A percentile compares a stretch with the other conserved stretches of the same genome.
Evolutionary conservation across 441 rosid species (phyloP).

Genomic region (Aleurites moluccanus): DNA sequence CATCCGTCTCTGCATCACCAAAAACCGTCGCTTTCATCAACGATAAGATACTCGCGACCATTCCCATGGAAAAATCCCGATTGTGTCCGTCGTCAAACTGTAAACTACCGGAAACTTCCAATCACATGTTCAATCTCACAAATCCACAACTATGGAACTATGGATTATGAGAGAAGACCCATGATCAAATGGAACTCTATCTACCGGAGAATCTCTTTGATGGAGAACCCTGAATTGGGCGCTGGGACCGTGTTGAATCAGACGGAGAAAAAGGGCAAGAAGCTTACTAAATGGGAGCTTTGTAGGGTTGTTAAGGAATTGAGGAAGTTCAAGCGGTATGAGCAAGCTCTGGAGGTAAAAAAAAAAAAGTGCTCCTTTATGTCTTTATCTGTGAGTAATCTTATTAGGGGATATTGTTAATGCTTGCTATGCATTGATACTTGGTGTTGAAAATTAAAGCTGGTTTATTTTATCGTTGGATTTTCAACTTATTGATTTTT

Average conservation of each 20-base stretch:
- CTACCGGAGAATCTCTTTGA: conserved; percentile 66
- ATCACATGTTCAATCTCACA: conserved; percentile 66
- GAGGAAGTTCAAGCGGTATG: conserved; percentile 75
- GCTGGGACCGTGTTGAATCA: conserved; percentile 64
- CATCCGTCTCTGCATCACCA: conserved; percentile 49
- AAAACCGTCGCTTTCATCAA: conserved; percentile 45
- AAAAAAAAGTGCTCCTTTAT: neutral
- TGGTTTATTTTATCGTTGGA: neutral
- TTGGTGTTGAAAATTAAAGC: neutral
- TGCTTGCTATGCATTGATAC: neutral
- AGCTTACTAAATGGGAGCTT: conserved; percentile 90
- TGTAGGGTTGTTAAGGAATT: conserved; percentile 88
- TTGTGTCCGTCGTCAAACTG: conserved; percentile 26
- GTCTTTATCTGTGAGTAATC: too few species aligned
- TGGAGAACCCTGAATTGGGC: conserved; percentile 80
- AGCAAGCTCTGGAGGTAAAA: conserved; percentile 82
- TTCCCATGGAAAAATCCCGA: conserved; percentile 28
- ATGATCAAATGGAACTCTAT: conserved; percentile 72
- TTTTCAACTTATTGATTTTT: neutral
- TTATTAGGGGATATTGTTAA: neutral
- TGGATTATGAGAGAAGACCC: conserved; percentile 82
- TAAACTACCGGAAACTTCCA: conserved; percentile 28
- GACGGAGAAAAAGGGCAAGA: conserved; percentile 68
- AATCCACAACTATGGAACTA: conserved; percentile 69
- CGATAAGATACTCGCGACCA: conserved; percentile 40